phyloP scores from a whole-genome alignment of 2,329 filamentous ascomycete species.

The Exophiala mesophila region DNA sequence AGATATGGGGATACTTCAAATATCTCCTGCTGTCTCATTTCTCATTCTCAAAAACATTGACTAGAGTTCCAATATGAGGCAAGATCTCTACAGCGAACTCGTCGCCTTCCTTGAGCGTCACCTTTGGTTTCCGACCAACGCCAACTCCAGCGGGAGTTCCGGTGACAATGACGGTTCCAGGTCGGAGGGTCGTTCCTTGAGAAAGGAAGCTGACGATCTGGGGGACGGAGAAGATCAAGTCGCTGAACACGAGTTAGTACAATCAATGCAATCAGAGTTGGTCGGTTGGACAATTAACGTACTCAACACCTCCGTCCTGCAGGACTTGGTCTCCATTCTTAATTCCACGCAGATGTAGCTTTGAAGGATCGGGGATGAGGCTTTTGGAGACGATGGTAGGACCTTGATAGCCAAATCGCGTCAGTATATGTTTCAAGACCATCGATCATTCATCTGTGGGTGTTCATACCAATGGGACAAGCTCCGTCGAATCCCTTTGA shows the following conservation, averaged over 20 bases:
- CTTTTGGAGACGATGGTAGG: slow-evolving; percentile 33
- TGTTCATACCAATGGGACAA: slow-evolving; percentile 29
- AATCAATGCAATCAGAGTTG: background rate
- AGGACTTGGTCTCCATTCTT: slow-evolving; percentile 35
- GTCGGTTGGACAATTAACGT: background rate
- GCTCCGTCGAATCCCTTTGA: slow-evolving; percentile 39
- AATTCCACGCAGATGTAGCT: slow-evolving; percentile 31
- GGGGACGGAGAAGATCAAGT: slow-evolving; percentile 39
- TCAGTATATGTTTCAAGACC: too few species aligned
- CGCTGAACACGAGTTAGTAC: slow-evolving; percentile 11
- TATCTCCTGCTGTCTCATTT: slow-evolving; percentile 9
- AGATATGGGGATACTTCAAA: too few species aligned
- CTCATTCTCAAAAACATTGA: slow-evolving; percentile 34
- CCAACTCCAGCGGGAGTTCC: slow-evolving; percentile 43
- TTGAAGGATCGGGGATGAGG: slow-evolving; percentile 31
- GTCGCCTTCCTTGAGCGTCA: slow-evolving; percentile 36
- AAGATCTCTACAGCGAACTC: slow-evolving; percentile 46
- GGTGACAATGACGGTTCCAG: slow-evolving; percentile 39
- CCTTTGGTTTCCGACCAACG: slow-evolving; percentile 37
- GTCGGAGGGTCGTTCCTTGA: slow-evolving; percentile 36
- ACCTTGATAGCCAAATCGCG: slow-evolving; percentile 25
- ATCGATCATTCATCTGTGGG: too few species aligned
- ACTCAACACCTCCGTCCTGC: slow-evolving; percentile 35
- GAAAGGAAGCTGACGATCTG: slow-evolving; percentile 35
- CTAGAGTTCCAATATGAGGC: slow-evolving; percentile 46